Conservation (phyloP, 2,329 filamentous ascomycete species). For the Mollisiaceae sp. region DNA sequence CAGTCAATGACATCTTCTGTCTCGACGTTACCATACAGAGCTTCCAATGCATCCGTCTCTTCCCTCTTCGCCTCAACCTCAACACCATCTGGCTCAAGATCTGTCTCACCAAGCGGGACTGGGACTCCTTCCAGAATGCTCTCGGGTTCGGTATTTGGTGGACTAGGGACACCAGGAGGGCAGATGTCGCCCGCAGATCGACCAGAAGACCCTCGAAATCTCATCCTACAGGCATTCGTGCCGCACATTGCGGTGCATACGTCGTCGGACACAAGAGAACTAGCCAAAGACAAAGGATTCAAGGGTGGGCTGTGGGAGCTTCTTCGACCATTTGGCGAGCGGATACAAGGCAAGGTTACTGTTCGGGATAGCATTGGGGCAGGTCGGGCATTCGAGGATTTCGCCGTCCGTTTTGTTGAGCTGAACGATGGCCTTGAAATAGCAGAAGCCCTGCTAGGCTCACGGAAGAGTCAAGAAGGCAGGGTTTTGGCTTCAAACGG, state of each 20-base stretch:
- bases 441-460: conserved; percentile 49
- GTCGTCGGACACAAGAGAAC: conserved; percentile 82
- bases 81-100: conserved; percentile 70
- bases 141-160: conserved; percentile 63
- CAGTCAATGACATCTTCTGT: conserved; percentile 56
- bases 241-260: conserved; percentile 87
- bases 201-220: conserved; percentile 57
- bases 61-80: conserved; percentile 69
- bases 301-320: conserved; percentile 81
- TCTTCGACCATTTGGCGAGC: conserved; percentile 88
- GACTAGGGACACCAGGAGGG: conserved; percentile 38
- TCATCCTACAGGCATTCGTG: conserved; percentile 85
- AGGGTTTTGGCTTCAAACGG: conserved; percentile 33
- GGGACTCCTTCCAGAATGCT: conserved; percentile 61
- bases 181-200: conserved; percentile 31
- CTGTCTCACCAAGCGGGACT: conserved; percentile 68
- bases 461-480: conserved; percentile 42
- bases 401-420: conserved; percentile 82
- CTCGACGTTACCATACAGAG: conserved; percentile 58
- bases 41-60: conserved; percentile 62
- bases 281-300: conserved; percentile 85
- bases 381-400: conserved; percentile 86
- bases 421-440: conserved; percentile 65
- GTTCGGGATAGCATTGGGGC: conserved; percentile 89
- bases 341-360: conserved; percentile 83